Evolutionary conservation across 2,329 filamentous ascomycete species (phyloP).

Genomic region (Paraconiothyrium sp.): DNA sequence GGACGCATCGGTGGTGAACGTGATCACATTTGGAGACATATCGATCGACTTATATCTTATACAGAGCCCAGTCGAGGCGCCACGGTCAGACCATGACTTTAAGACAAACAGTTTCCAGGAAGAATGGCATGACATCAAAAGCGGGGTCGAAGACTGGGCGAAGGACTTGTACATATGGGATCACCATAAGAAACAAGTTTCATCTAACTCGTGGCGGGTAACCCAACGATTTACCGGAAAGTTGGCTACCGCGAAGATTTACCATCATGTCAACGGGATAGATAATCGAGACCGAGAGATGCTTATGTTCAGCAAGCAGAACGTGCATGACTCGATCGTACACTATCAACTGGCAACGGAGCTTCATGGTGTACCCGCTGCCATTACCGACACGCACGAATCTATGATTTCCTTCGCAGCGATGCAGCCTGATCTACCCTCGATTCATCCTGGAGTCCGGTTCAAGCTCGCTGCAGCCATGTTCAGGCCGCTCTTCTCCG

Average conservation of each 20-base stretch:
- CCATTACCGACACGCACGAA: constrained; percentile 28
- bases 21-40: background rate
- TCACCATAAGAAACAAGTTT: constrained; percentile 13
- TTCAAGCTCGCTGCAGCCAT: constrained; percentile 25
- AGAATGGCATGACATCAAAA: constrained; percentile 17
- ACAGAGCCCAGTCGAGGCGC: constrained; percentile 19
- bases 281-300: constrained; percentile 25
- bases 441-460: constrained; percentile 24
- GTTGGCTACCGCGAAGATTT: constrained; percentile 26
- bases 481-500: constrained; percentile 27
- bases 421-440: constrained; percentile 16
- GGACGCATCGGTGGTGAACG: background rate
- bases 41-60: constrained; percentile 27
- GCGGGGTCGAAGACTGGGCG: constrained; percentile 21
- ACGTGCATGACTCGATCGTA: constrained; percentile 24
- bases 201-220: constrained; percentile 18
- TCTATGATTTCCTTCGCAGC: constrained; percentile 21
- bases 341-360: constrained; percentile 20
- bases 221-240: constrained; percentile 26
- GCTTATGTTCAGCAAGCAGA: constrained; percentile 21
- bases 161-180: constrained; percentile 16
- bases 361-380: constrained; percentile 21
- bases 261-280: background rate
- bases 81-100: background rate
- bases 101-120: background rate